phyloP scores from a whole-genome alignment of 805 yeast species.

The Kazachstania psychrophila region DNA sequence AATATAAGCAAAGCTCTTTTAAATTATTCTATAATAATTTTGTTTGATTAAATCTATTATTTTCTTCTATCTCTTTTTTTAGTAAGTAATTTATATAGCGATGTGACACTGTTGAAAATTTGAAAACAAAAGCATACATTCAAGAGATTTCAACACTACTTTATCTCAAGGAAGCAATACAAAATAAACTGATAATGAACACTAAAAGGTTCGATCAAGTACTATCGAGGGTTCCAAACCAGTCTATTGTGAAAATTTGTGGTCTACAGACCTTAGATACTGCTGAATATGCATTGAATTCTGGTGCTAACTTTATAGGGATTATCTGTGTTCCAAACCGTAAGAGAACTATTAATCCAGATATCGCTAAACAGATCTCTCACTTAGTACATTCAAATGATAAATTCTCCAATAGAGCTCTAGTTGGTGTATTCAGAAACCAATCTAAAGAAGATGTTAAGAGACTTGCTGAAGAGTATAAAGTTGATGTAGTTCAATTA shows the following conservation, averaged over 20 bases:
- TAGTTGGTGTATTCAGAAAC: slow-evolving; percentile 88
- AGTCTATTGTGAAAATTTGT: slow-evolving; percentile 67
- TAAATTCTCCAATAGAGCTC: slow-evolving; percentile 45
- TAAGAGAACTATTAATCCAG: slow-evolving; percentile 52
- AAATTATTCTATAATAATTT: too few relatives aligned
- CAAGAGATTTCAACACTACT: too few relatives aligned
- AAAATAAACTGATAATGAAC: not conserved
- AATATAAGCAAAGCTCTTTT: too few relatives aligned
- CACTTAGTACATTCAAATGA: slow-evolving; percentile 28
- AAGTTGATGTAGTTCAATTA: slow-evolving; percentile 72
- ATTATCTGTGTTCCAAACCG: slow-evolving; percentile 80
- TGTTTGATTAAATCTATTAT: too few relatives aligned
- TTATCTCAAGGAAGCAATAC: too few relatives aligned
- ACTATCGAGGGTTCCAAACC: not conserved
- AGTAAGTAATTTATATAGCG: too few relatives aligned
- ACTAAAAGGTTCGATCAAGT: slow-evolving; percentile 2
- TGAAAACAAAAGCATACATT: too few relatives aligned
- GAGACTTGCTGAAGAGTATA: slow-evolving; percentile 32
- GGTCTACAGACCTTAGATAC: slow-evolving; percentile 64
- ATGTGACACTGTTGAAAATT: too few relatives aligned
- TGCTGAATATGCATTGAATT: slow-evolving; percentile 57
- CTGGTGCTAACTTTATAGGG: slow-evolving; percentile 74
- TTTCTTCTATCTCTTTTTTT: too few relatives aligned
- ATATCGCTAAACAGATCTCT: slow-evolving; percentile 41
- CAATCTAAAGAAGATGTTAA: slow-evolving; percentile 60